These are phyloP conservation scores for Saraca asoca DNA, from an alignment of 331 rosid genomes.

Conservation along the genomic window DNA sequence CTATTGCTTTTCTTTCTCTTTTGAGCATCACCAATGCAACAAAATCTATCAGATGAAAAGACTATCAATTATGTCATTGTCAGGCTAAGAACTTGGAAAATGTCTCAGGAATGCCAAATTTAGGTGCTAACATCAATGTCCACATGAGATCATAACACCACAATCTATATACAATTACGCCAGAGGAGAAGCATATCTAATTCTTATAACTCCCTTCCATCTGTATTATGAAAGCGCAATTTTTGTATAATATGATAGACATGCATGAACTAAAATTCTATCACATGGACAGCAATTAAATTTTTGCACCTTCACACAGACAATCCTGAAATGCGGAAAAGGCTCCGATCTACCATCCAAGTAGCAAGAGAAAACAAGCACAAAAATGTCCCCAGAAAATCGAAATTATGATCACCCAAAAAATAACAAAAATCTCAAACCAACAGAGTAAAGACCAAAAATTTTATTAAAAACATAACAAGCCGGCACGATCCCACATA, in stretches of 20 bases:
- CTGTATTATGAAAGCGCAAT: background rate
- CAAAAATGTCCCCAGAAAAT: constrained; percentile 4
- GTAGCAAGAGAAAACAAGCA: background rate
- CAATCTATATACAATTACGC: background rate
- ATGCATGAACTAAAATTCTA: background rate
- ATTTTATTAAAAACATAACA: background rate
- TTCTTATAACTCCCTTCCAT: background rate
- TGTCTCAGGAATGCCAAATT: constrained; percentile 5
- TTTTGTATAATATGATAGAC: background rate
- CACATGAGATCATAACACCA: background rate
- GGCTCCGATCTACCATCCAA: constrained; percentile 38
- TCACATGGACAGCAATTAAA: constrained; percentile 1
- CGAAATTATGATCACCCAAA: constrained; percentile 27
- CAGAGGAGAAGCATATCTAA: constrained; percentile 9
- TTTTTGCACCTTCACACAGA: background rate
- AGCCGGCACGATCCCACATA: constrained; percentile 32
- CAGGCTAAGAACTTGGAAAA: constrained; percentile 8
- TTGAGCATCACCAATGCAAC: background rate
- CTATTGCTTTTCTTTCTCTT: background rate
- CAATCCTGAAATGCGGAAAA: constrained; percentile 13
- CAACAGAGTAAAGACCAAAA: background rate
- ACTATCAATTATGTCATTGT: constrained; percentile 8
- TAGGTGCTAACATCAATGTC: background rate
- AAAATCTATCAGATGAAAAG: background rate
- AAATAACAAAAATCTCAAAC: constrained; percentile 31